These are phyloP conservation scores for Geopyxis carbonaria DNA, from an alignment of 495 filamentous ascomycete species.

Conservation along the genomic window DNA sequence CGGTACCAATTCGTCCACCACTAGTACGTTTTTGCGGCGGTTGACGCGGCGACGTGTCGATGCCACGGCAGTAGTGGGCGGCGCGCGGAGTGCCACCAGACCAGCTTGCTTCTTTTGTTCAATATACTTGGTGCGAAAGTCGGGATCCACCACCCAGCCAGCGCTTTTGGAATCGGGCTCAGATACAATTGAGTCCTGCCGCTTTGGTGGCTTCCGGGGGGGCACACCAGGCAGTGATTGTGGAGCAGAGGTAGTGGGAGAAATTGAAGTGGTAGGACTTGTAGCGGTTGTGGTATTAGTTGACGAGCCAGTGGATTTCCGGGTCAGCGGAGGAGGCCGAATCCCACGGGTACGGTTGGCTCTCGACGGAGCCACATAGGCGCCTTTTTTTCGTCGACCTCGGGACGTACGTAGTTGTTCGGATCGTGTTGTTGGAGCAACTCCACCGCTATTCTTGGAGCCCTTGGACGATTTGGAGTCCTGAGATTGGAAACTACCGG, in stretches of 20 bases:
- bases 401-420: no score
- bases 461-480: no score
- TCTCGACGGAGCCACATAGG: no score
- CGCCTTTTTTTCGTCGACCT: no score
- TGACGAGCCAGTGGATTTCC: no score
- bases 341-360: no score
- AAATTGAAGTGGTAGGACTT: background rate
- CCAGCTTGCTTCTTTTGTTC: slow-evolving; percentile 20
- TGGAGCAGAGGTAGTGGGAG: background rate
- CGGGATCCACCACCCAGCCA: slow-evolving; percentile 22
- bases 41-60: background rate
- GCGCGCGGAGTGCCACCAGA: slow-evolving; percentile 7
- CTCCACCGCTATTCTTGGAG: no score
- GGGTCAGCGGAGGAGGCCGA: no score
- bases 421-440: no score
- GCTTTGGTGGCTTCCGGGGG: background rate
- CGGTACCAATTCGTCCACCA: slow-evolving; percentile 19
- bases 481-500: no score
- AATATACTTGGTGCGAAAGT: slow-evolving; percentile 22
- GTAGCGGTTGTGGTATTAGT: background rate
- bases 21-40: slow-evolving; percentile 10
- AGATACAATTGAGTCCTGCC: background rate
- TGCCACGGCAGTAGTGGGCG: slow-evolving; percentile 9
- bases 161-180: slow-evolving; percentile 3
- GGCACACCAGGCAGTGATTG: background rate